Percentiles rank a stretch among this genome's conserved stretches.
Conservation (phyloP, 2,329 filamentous ascomycete species). For the Fusarium sp. region DNA sequence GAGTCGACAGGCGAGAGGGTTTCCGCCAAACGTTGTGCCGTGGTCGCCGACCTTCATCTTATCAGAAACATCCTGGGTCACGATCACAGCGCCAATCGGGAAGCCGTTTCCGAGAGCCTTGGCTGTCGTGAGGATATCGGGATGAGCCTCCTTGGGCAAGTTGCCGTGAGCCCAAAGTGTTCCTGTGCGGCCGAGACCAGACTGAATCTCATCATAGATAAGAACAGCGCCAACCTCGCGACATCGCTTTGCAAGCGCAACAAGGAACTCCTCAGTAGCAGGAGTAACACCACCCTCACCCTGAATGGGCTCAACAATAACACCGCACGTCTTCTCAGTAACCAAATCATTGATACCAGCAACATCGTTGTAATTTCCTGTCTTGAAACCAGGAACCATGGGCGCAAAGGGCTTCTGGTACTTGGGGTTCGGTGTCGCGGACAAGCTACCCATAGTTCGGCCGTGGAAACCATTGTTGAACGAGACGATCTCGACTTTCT, state of each 20-base stretch:
- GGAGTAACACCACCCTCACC: constrained; percentile 94
- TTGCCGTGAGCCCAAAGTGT: constrained; percentile 87
- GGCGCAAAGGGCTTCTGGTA: constrained; percentile 96
- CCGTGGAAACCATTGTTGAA: constrained; percentile 96
- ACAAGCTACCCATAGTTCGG: constrained; percentile 93
- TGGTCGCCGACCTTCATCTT: constrained; percentile 77
- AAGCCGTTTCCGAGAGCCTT: constrained; percentile 98
- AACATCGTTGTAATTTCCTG: constrained; percentile 88
- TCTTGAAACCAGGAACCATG: constrained; percentile 93
- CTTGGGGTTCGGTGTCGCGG: constrained; percentile 97
- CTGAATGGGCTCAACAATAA: constrained; percentile 97
- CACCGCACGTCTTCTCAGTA: constrained; percentile 88
- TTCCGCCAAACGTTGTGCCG: constrained; percentile 94
- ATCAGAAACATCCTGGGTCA: constrained; percentile 56
- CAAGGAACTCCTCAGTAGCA: constrained; percentile 84
- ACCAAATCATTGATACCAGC: constrained; percentile 78
- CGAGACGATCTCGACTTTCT: constrained; percentile 87
- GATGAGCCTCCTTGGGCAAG: constrained; percentile 83
- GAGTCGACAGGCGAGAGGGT: constrained; percentile 85
- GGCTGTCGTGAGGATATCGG: constrained; percentile 92
- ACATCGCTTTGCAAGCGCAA: constrained; percentile 85
- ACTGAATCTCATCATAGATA: constrained; percentile 98
- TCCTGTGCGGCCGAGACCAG: constrained; percentile 88
- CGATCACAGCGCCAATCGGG: constrained; percentile 81
- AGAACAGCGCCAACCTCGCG: constrained; percentile 88